Base-by-base conservation (phyloP, 1,284 basidiomycete genomes). In the Malassezia nana region DNA sequence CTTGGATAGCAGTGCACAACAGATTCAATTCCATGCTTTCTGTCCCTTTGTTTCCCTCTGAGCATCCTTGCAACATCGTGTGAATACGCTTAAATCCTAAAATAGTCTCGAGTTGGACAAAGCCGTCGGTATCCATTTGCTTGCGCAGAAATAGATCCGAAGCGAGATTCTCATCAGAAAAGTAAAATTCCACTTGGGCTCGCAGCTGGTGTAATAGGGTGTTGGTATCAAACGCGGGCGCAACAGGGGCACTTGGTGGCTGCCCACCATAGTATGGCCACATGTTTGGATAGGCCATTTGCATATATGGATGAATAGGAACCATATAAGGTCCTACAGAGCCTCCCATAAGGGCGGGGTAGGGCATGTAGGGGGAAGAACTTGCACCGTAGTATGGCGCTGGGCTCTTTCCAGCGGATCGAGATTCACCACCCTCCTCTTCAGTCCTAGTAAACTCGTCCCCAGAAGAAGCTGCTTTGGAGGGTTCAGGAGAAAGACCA, bases 121-220 rank as follows among this genome's bases (percentile, higher is more conserved):
- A 73, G 1, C 71, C 71, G 1, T 65, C 15, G 0, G 30, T 9
- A 46, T 72, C 64, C 71, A 73, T 73, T 35, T 58, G 58, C 35
- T 59, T 49, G 1, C 71, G 58, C 9, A 73, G 52, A 46, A 62
- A 73, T 31, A 67, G 64, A 44, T 73, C 71, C 6, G 60, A 62
- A 18, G 60, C 47, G 18, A 73, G 43, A 38, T 73, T 73, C 13
- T 55, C 57, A 18, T 60, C 55, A 3, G 64, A 67, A 49, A 73
- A 72, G 50, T 73, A 73, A 41, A 70, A 73, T 43, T 73, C 71
- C 25, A 72, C 54, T 56, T 73, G 71, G 1, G 20, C 18, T n/a
- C 72, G 48, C 16, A 73, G 30, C 31, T 60, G 63, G 0, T 58
- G 59, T 13, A 52, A 24, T 8, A 58, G 40, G 2, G 54, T 51